These are phyloP conservation scores for Phialocephala sp. DNA, from an alignment of 2,329 filamentous ascomycete genomes.

Conservation along the genomic window DNA sequence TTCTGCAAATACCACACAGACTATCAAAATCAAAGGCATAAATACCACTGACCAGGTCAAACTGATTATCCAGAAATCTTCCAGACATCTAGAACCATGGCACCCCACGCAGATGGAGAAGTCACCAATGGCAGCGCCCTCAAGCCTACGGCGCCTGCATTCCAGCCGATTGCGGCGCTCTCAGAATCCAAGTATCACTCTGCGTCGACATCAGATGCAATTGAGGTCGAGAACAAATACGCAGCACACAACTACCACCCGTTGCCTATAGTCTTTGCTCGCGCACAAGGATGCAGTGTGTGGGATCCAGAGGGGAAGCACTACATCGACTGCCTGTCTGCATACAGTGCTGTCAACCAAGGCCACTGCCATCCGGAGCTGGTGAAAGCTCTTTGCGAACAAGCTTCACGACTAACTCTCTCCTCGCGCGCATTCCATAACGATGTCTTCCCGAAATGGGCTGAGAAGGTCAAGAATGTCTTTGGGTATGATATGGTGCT, in stretches of 20 bases:
- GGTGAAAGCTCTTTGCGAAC: conserved; percentile 86
- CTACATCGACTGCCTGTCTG: conserved; percentile 97
- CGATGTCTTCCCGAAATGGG: conserved; percentile 96
- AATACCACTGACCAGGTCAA: conserved; percentile 1
- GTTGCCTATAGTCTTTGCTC: conserved; percentile 89
- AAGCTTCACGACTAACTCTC: conserved; percentile 87
- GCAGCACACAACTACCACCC: conserved; percentile 99
- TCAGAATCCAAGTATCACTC: conserved; percentile 66
- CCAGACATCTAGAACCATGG: conserved; percentile 50
- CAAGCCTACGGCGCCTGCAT: conserved; percentile 42
- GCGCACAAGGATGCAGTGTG: conserved; percentile 83
- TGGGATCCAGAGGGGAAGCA: conserved; percentile 97
- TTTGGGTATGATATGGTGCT: conserved; percentile 98
- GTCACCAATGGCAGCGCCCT: conserved; percentile 45
- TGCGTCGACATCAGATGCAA: conserved; percentile 78
- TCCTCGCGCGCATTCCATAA: conserved; percentile 98
- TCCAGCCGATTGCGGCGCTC: conserved; percentile 38
- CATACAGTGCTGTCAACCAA: conserved; percentile 97
- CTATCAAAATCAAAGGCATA: neutral
- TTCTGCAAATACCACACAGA: neutral
- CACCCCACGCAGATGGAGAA: conserved; percentile 60
- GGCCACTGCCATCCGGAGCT: conserved; percentile 97
- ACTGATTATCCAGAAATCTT: conserved; percentile 2
- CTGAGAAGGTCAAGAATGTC: conserved; percentile 84
- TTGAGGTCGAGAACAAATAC: conserved; percentile 79